Base-by-base conservation (phyloP, 345 rosid species). In the Linum tenue region DNA sequence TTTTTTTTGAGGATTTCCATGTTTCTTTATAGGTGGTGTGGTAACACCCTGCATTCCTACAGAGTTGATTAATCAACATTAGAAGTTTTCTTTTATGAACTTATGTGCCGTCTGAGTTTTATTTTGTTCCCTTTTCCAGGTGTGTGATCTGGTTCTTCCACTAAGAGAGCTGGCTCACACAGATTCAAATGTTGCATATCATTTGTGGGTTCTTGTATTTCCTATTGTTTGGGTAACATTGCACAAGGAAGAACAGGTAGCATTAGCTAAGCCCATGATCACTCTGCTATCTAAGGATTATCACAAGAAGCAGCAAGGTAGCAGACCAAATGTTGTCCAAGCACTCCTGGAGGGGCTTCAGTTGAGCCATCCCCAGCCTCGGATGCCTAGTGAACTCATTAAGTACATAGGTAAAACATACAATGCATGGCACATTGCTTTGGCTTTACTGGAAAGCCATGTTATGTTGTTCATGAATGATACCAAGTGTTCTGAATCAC, bases 331-430 rank as follows among this genome's bases (percentile, higher is more conserved):
- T 77, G 97, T 94, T 73, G 97, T 90, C 74, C 99, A 94, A 84
- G 99, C 99, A 41, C 92, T 94, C 75, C 79, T 94, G 64, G 99
- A 94, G 78, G 99, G 99, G 59, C 96, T 94, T 72, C 92, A 90
- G 48, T 66, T 94, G 83, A 90, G 99, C 83, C 97, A 90, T 70
- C 99, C 99, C 73, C 99, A 95, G 72, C 99, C 97, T 71, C 84
- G 95, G 74, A 87, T 94, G 92, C 96, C 99, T 51, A 85, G 99
- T 67, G 99, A 95, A 77, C 92, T 95, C 68, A 95, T 95, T 63
- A 95, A 91, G 76, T 91, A 90, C 76, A 83, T 91, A 60, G 99
- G 99, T 43, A 94, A 88, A 83, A 91, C 95, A 7, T 88, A 88
- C 78, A 94, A 94, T 79, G 99, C 96, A 16, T 94, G 97, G 97